Evolutionary conservation across 768 basidiomycete species (phyloP), one percentile per base, ranked within the genome.

Genomic region (Tulasnella sp.): DNA sequence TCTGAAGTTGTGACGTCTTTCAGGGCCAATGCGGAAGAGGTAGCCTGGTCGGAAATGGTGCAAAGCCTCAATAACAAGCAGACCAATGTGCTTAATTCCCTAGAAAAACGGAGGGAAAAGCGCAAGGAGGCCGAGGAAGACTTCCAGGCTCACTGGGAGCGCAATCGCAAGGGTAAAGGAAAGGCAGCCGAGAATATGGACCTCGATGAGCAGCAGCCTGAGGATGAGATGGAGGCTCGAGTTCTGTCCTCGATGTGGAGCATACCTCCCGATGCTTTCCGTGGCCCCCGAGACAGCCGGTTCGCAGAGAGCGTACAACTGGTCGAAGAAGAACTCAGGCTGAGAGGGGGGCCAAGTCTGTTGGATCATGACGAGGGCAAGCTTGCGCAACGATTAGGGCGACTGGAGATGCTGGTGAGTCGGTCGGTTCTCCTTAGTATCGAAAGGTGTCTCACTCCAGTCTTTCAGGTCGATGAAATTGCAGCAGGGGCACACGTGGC

Each of bases 51-150:
- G 46, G 79, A 73, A 80, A 54, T 60, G 46, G 46, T 80, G 24
- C 79, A 80, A 31, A 44, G 69, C 72, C 50, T 80, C 3, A 80
- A 80, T 42, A 74, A 73, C 72, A 73, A 75, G 72, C 79, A 80
- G 37, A 72, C 44, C 31, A 74, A 73, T 50, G 79, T 80, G n/a
- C 44, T 80, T 31, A 31, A 18, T 20, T 40, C 79, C 31, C 37
- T 74, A 40, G 69, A 80, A 9, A 50, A 72, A 16, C 72, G 72
- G 44, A 54, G 44, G 41, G 79, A 80, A 5, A 80, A 44, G 79
- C 20, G 44, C n/a, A 80, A 80, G 40, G 72, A 69, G 18, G 18
- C 54, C 11, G 79, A 80, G 14, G 79, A 73, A 11, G 79, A 80
- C 40, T 80, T 80, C 48, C 22, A 40, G 37, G 16, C 69, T 37